These are phyloP conservation scores for Pseudozyma sp. DNA, from an alignment of 1,284 basidiomycete species.

Conservation along the genomic window DNA sequence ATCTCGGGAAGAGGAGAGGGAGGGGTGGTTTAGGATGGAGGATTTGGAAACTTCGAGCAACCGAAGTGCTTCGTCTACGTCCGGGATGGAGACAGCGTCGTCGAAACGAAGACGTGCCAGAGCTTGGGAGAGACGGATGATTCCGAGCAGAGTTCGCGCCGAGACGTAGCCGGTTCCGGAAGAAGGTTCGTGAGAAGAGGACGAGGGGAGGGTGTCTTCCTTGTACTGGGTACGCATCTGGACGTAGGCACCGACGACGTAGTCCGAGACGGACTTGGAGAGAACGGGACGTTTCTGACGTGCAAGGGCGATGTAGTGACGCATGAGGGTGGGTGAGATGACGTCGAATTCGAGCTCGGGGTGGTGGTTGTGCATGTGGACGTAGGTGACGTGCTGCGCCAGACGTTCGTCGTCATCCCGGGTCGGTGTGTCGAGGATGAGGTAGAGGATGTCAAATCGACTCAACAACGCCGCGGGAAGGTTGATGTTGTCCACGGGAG, in stretches of 20 bases:
- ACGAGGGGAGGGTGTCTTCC: slow-evolving; percentile 86
- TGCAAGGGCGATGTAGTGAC: slow-evolving; percentile 96
- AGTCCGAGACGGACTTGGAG: slow-evolving; percentile 85
- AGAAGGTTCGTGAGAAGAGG: slow-evolving; percentile 71
- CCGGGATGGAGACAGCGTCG: slow-evolving; percentile 80
- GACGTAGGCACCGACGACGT: slow-evolving; percentile 95
- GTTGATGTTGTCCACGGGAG: slow-evolving; percentile 99
- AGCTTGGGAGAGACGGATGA: slow-evolving; percentile 93
- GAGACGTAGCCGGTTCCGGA: slow-evolving; percentile 78
- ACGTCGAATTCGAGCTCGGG: slow-evolving; percentile 78
- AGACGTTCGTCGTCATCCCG: slow-evolving; percentile 94
- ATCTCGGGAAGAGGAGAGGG: slow-evolving; percentile 2
- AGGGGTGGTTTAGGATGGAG: slow-evolving; percentile 72
- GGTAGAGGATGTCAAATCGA: slow-evolving; percentile 94
- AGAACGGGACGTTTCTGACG: slow-evolving; percentile 88
- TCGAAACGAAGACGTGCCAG: slow-evolving; percentile 90
- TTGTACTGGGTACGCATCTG: slow-evolving; percentile 91
- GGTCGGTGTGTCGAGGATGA: slow-evolving; percentile 94
- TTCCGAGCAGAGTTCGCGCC: slow-evolving; percentile 93
- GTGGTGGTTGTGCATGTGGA: slow-evolving; percentile 94
- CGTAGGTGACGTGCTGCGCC: slow-evolving; percentile 96
- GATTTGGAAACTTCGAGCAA: slow-evolving; percentile 97
- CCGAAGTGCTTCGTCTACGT: slow-evolving; percentile 96
- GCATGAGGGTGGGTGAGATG: slow-evolving; percentile 86
- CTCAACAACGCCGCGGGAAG: slow-evolving; percentile 94